Base-by-base conservation (phyloP, 306 rosid genomes). In the Lablab purpureus region DNA sequence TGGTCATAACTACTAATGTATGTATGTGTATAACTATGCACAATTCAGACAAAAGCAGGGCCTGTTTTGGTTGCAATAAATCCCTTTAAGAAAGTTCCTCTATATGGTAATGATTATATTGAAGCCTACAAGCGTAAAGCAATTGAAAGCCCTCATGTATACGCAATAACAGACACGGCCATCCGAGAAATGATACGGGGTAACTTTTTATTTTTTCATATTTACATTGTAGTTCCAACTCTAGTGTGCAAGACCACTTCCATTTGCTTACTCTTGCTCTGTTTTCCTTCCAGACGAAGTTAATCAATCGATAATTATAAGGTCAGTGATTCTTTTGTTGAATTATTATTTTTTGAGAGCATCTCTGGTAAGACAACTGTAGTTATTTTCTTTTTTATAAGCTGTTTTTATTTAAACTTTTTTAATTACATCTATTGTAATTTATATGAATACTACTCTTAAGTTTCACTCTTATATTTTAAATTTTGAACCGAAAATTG, bases 1-100 rank as follows among this genome's bases (percentile, higher is more conserved):
- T 77, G 32, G 52, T 71, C 63, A 43, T 58, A 46, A 64, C 15
- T 73, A 54, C 10, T 47, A 46, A 60, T 36, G 5, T 54, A 19
- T 52, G 75, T 79, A 46, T 59, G 18, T 86, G 73, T 64, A 32
- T 76, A 28, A 67, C 84, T 80, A 1, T 30, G 55, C 80, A 50
- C 66, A 74, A 76, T 78, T 76, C 83, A 94, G 97, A 94, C 98
- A 47, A 94, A 90, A 85, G 97, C 97, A 10, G 98, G 98, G 23
- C 97, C 97, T n/a, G 94, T 94, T 77, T 92, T 94, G 91, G 98
- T 94, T 78, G 98, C 98, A 32, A 75, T 92, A 79, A 94, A 94
- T 82, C 96, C 98, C 41, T 94, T 94, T 70, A 94, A 90, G 88
- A 94, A 87, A 92, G 97, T 94, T 71, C 81, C 90, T 82, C 81